Evolutionary conservation across 305 asterid species (phyloP).

Genomic region (Rubia tinctorum): DNA sequence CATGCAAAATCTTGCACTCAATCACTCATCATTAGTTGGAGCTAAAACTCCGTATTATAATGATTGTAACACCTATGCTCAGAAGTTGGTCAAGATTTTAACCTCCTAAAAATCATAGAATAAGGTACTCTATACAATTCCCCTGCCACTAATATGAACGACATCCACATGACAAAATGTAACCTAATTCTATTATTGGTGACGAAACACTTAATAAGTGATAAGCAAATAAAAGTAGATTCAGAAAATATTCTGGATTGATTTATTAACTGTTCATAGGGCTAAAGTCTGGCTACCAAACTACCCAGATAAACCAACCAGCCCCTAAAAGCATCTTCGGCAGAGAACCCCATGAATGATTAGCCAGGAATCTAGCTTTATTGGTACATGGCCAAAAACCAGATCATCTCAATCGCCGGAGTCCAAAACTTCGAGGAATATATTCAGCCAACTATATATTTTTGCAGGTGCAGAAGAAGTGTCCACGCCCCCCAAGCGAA

Average conservation of each 20-base stretch:
- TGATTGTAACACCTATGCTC: background rate
- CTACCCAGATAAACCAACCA: background rate
- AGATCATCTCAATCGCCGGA: background rate
- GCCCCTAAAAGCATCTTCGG: background rate
- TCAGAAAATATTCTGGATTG: background rate
- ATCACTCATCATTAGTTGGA: too few relatives aligned
- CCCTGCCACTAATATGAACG: too few relatives aligned
- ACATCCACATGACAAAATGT: background rate
- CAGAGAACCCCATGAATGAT: background rate
- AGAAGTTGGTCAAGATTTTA: background rate
- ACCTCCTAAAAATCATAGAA: background rate
- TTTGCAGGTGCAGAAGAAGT: slow-evolving; percentile 16
- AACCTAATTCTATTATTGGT: background rate
- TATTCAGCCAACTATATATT: background rate
- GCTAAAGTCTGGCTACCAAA: slow-evolving; percentile 1
- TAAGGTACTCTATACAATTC: background rate
- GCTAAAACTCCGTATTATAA: background rate
- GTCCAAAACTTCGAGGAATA: slow-evolving; percentile 13
- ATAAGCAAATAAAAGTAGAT: background rate
- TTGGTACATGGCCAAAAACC: background rate
- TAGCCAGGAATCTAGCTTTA: background rate
- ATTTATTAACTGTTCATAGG: background rate
- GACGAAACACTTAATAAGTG: background rate
- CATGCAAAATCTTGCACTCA: background rate
- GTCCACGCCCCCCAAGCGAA: slow-evolving; percentile 21